These are phyloP conservation scores for Diaporthe amygdali DNA, from an alignment of 2,329 filamentous ascomycete genomes.

Conservation along the genomic window DNA sequence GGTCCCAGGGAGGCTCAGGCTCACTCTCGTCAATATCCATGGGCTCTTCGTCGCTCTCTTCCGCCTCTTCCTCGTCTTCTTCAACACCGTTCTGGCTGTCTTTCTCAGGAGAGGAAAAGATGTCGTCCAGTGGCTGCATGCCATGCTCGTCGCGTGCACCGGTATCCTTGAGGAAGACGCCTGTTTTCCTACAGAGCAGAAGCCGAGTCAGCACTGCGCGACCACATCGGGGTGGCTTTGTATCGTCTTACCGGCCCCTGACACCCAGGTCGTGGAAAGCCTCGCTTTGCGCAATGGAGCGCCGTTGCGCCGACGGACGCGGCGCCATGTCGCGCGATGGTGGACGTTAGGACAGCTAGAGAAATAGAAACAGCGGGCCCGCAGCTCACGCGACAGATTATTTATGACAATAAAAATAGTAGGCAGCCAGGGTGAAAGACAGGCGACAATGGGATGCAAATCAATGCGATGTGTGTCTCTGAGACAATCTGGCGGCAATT, in stretches of 20 bases:
- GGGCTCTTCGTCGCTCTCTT: constrained; percentile 52
- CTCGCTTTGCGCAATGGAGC: constrained; percentile 48
- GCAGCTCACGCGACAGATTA: neutral
- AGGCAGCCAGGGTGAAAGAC: neutral
- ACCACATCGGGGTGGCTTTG: neutral
- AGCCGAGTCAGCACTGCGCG: neutral
- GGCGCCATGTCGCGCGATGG: constrained; percentile 41
- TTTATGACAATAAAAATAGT: neutral
- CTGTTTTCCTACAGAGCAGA: constrained; percentile 76
- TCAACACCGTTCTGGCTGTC: constrained; percentile 36
- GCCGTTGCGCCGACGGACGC: constrained; percentile 39
- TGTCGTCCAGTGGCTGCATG: constrained; percentile 83
- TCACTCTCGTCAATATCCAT: constrained; percentile 48
- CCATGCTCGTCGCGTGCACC: constrained; percentile 89
- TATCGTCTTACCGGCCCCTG: constrained; percentile 48
- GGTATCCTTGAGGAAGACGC: constrained; percentile 77
- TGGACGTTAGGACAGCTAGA: neutral
- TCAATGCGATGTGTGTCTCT: neutral
- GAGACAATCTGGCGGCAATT: neutral
- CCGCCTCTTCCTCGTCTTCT: constrained; percentile 36
- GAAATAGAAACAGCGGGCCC: neutral
- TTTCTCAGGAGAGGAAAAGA: constrained; percentile 88
- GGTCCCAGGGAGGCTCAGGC: constrained; percentile 31
- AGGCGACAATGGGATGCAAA: neutral
- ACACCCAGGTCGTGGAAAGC: constrained; percentile 56